Evolutionary conservation across 805 yeast species (phyloP), one percentile per base, ranked within the genome.

Genomic region (Yamadazyma laniorum): DNA sequence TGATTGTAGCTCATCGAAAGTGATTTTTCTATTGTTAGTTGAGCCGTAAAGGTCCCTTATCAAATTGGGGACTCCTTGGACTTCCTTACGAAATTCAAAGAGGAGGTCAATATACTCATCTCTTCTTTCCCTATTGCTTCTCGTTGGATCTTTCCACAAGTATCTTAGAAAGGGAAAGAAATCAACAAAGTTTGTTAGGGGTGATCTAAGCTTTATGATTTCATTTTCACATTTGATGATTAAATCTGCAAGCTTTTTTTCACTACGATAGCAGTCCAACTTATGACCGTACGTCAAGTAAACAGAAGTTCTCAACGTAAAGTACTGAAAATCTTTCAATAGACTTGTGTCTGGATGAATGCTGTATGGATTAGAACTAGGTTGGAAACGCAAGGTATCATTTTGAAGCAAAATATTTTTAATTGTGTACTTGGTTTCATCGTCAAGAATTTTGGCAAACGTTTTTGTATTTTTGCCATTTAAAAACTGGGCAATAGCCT

Each of bases 131-230:
- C 78, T 62, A 51, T 66, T 58, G 9, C 32, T 15, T 12, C 35
- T 35, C 14, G 50, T 42, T 1, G 69, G 64, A 9, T 35, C 17
- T 0, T 18, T 7, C 17, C 28, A 17, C 5, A 61, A 17, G 4
- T 33, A 27, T 40, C 80, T 59, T 12, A 77, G 44, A 0, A 66
- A 29, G 0, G 83, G 81, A 15, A 80, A 48, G 46, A 70, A 77
- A 49, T 81, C 85, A 46, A 70, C 74, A 11, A 67, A 49, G 50
- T 80, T 77, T 5, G 80, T 70, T 4, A 75, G 59, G 35, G 78
- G 80, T 0, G 85, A 78, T 42, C 88, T 63, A 37, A 77, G 64
- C 32, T 72, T 67, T 25, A 79, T 75, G 39, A 81, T 80, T 31
- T 59, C 56, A 45, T 70, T 78, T 48, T 81, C 88, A 17, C 77